Conservation (phyloP, 192 early-diverging fungal genomes). For the Coemansia sp. region DNA sequence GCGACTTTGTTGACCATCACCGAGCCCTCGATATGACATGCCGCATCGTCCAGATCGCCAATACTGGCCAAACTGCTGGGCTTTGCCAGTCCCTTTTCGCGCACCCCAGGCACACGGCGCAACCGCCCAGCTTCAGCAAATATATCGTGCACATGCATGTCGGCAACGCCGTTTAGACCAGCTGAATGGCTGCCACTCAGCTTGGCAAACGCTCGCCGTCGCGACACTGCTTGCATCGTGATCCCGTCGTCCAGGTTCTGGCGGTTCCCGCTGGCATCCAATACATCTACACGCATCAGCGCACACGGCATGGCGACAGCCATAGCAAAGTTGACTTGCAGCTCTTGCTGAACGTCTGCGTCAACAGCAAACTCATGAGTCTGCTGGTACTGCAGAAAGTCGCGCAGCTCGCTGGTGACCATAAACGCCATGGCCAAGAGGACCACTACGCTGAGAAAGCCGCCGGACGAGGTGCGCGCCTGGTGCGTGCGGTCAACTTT, state of each 20-base stretch:
- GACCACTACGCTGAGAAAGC: constrained; percentile 72
- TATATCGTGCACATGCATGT: constrained; percentile 40
- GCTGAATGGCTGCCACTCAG: neutral
- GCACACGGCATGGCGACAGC: constrained; percentile 85
- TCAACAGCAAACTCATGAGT: constrained; percentile 83
- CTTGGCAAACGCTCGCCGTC: neutral
- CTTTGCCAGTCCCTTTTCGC: neutral
- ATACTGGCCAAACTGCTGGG: neutral
- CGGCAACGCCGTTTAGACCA: neutral
- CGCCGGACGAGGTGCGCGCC: constrained; percentile 69
- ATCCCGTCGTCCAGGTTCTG: constrained; percentile 20
- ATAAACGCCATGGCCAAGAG: constrained; percentile 66
- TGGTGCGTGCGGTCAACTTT: constrained; percentile 84
- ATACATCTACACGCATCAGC: constrained; percentile 42
- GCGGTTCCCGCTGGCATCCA: constrained; percentile 40
- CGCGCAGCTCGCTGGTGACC: constrained; percentile 65
- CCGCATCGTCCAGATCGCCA: constrained; percentile 47
- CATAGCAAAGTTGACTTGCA: constrained; percentile 86
- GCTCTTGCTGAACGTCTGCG: constrained; percentile 55
- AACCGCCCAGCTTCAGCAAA: constrained; percentile 22
- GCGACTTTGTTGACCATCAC: constrained; percentile 77
- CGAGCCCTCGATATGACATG: constrained; percentile 75
- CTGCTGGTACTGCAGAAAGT: constrained; percentile 64
- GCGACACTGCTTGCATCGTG: constrained; percentile 2
- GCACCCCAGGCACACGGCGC: neutral